Conservation (phyloP, 768 basidiomycete genomes). For the Boletus rubroflammeus region DNA sequence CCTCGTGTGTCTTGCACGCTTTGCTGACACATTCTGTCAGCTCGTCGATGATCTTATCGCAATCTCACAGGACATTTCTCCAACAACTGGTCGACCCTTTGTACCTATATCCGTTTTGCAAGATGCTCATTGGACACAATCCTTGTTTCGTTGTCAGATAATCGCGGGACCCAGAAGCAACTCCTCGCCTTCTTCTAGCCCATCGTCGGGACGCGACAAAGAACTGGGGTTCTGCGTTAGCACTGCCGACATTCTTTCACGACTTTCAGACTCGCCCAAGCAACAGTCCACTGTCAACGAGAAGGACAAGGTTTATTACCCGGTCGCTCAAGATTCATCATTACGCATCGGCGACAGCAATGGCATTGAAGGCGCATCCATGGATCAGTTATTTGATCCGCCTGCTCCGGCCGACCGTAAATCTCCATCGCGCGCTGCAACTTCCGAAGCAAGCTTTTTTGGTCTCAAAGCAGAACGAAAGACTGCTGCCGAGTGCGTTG, state of each 20-base stretch:
- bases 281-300: conserved; percentile 14
- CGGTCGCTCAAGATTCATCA: conserved; percentile 67
- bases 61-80: conserved; percentile 74
- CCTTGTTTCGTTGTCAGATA: conserved; percentile 59
- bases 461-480: conserved; percentile 51
- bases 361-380: conserved; percentile 48
- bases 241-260: conserved; percentile 47
- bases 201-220: conserved; percentile 42
- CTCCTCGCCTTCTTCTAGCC: conserved; percentile 35
- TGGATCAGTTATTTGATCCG: conserved; percentile 67
- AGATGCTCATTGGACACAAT: conserved; percentile 76
- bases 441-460: conserved; percentile 58
- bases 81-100: conserved; percentile 63
- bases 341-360: conserved; percentile 70
- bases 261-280: conserved; percentile 23
- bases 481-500: conserved; percentile 40
- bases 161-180: conserved; percentile 34
- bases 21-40: conserved; percentile 37
- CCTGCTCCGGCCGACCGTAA: conserved; percentile 25
- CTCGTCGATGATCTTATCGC: conserved; percentile 72
- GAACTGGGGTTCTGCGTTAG: conserved; percentile 65
- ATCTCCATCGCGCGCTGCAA: conserved; percentile 25
- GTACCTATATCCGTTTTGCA: conserved; percentile 68
- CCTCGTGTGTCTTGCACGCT: not conserved
- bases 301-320: conserved; percentile 48